A percentile compares a stretch with the other conserved stretches of the same genome.
phyloP scores from a whole-genome alignment of 768 basidiomycete species.

The Termitomyces sp. region DNA sequence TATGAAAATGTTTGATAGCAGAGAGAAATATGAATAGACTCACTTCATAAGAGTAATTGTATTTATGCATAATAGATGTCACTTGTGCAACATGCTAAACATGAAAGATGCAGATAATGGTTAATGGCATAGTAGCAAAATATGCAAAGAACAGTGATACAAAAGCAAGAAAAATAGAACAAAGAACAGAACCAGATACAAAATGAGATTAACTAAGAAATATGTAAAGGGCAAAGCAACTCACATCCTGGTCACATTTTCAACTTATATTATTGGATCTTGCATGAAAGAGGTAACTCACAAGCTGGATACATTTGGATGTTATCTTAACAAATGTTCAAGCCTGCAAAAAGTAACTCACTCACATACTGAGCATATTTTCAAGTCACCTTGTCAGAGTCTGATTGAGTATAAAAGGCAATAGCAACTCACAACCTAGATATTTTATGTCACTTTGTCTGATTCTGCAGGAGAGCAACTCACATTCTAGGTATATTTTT shows the following conservation, averaged over 20 bases:
- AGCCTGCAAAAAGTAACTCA: neutral
- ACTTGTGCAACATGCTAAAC: neutral
- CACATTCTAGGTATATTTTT: neutral
- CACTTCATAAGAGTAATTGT: neutral
- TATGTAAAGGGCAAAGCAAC: neutral
- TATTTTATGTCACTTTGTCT: neutral
- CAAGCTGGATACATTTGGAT: neutral
- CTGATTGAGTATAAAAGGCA: neutral
- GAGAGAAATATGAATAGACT: neutral
- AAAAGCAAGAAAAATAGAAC: neutral
- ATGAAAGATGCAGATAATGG: too few species aligned
- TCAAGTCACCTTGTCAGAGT: neutral
- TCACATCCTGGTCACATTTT: neutral
- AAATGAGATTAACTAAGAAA: neutral
- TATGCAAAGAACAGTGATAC: neutral
- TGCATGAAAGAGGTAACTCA: neutral
- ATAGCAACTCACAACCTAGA: neutral
- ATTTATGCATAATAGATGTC: neutral
- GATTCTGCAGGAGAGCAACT: neutral
- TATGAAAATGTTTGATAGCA: neutral
- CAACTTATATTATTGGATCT: neutral
- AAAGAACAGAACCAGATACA: neutral
- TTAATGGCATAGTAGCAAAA: too few species aligned
- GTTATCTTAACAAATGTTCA: too few species aligned
- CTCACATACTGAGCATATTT: neutral